These are phyloP conservation scores for Penicillium hordei DNA, from an alignment of 2,329 filamentous ascomycete genomes.

Conservation along the genomic window DNA sequence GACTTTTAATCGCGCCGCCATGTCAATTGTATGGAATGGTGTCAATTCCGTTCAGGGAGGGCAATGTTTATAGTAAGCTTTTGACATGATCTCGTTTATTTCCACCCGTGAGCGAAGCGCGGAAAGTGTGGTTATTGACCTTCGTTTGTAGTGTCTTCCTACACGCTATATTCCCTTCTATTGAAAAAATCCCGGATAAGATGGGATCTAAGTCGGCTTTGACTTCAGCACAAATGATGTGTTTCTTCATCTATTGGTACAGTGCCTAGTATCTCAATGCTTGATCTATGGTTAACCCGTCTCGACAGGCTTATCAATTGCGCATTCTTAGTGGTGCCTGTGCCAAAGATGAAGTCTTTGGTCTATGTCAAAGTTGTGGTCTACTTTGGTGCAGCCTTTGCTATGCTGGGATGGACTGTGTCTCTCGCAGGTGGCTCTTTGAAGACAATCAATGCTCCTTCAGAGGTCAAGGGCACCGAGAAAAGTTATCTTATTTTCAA, in stretches of 20 bases:
- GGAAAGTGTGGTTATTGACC: background rate
- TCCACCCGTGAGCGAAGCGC: background rate
- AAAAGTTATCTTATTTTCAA: conserved; percentile 41
- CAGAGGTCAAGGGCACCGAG: conserved; percentile 33
- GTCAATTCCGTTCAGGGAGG: conserved; percentile 43
- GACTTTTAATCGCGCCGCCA: conserved; percentile 39
- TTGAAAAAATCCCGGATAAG: conserved; percentile 41
- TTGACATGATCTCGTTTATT: background rate
- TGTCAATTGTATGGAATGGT: conserved; percentile 50
- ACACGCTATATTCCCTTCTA: conserved; percentile 45
- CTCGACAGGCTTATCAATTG: conserved; percentile 35
- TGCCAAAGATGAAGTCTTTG: conserved; percentile 39
- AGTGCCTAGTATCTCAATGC: background rate
- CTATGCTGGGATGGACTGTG: conserved; percentile 44
- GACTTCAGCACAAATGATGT: conserved; percentile 45
- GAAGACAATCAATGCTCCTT: conserved; percentile 26
- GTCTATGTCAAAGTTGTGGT: conserved; percentile 41
- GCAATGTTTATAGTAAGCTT: conserved; percentile 37
- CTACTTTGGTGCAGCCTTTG: conserved; percentile 40
- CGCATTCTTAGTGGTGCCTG: conserved; percentile 41
- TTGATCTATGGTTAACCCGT: background rate
- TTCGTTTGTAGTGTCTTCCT: conserved; percentile 36
- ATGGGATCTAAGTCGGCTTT: conserved; percentile 45
- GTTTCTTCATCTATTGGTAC: conserved; percentile 44
- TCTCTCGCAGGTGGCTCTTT: conserved; percentile 33